phyloP scores from a whole-genome alignment of 2,329 filamentous ascomycete genomes.

The Amylocarpus encephaloides region DNA sequence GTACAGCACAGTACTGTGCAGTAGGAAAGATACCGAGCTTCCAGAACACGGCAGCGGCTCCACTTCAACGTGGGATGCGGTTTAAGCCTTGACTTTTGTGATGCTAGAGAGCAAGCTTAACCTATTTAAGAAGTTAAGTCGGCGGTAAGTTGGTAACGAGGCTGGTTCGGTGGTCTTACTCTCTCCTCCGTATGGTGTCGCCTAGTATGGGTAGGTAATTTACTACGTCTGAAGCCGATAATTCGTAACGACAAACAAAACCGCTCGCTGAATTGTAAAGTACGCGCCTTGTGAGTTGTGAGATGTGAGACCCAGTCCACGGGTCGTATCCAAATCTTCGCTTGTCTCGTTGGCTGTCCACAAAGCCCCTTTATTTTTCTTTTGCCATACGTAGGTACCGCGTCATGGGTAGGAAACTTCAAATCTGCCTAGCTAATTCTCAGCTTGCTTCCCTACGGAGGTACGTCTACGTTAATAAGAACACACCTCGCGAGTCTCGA shows the following conservation, averaged over 20 bases:
- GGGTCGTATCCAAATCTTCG: constrained; percentile 15
- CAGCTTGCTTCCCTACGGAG: neutral
- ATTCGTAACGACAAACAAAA: no score
- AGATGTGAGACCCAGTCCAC: constrained; percentile 15
- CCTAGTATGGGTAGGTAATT: no score
- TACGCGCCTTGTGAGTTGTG: constrained; percentile 5
- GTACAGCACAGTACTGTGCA: neutral
- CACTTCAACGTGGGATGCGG: constrained; percentile 1
- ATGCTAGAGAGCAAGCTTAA: no score
- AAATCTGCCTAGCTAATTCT: neutral
- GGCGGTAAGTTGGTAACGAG: no score
- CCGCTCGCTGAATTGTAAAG: neutral
- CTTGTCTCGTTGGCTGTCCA: constrained; percentile 7
- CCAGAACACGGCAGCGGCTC: neutral
- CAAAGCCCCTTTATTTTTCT: constrained; percentile 5
- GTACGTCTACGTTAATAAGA: neutral
- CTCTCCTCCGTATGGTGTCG: no score
- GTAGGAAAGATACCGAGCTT: neutral
- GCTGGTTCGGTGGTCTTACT: no score
- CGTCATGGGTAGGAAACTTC: constrained; percentile 6
- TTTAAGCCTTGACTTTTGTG: neutral
- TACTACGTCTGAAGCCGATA: no score
- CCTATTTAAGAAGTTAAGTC: no score
- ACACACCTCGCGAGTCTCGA: neutral
- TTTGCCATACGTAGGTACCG: constrained; percentile 6